Base-by-base conservation (phyloP, 2,329 filamentous ascomycete species). In the Zymoseptoria brevis region DNA sequence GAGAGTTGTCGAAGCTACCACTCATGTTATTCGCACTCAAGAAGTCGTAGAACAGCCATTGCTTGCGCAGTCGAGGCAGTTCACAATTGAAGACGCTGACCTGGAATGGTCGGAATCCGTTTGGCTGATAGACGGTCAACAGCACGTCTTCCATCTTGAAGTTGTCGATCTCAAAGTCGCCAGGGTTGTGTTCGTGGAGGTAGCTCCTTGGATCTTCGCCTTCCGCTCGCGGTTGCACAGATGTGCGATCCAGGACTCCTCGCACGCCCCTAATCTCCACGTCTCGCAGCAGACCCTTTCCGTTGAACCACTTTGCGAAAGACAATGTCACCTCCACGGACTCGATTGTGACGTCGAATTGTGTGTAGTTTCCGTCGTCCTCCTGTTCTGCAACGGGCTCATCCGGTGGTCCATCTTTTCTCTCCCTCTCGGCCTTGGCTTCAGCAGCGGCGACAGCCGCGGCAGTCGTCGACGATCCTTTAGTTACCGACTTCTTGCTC, bases 261-360 rank as follows among this genome's bases (percentile, higher is more conserved):
- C 94, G 84, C 29, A 99, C 89, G 4, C 94, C 94, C 70, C 91
- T 94, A 56, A 99, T 87, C 71, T 96, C 91, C 50, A 99, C 94
- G 71, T 97, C 90, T 67, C 89, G 87, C 8, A 99, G 78, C 5
- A 95, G 81, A 0, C 94, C 94, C 73, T 93, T 96, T 21, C 94
- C 93, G 67, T 96, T 97, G 84, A 96, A 95, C 94, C 94, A 99
- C 72, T 96, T 97, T n/a, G 91, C 82, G 67, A 99, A 97, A 0
- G 94, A 99, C 24, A 99, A 75, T 0, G 93, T 97, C 50, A 99
- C 93, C 69, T 99, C 96, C 62, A 99, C 90, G 0, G 90, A 95
- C 63, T 94, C 90, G 60, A 99, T 90, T 0, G 91, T 96, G 16
- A 99, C 80, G 70, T 99, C 94, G 67, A 96, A 99, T 67, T 99